These are phyloP conservation scores for Malassezia yamatoensis DNA, from an alignment of 1,284 basidiomycete genomes.

Conservation along the genomic window DNA sequence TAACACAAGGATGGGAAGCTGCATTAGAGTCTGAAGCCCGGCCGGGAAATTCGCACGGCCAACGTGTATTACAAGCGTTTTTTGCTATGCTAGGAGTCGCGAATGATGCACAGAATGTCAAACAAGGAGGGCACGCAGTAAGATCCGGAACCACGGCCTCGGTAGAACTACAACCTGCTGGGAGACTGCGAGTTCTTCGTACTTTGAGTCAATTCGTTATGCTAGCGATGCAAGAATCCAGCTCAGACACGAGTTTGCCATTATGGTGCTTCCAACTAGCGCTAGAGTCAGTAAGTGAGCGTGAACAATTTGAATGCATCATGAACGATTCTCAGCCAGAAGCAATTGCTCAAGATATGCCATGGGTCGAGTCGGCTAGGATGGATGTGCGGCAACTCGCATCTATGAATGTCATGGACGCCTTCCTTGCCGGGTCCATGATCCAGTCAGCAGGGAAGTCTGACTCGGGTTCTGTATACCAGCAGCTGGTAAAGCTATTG, in stretches of 20 bases:
- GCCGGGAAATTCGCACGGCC: slow-evolving; percentile 24
- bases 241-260: slow-evolving; percentile 3
- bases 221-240: neutral
- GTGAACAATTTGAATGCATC: slow-evolving; percentile 27
- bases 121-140: neutral
- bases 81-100: slow-evolving; percentile 37
- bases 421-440: neutral
- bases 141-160: neutral
- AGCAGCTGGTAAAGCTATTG: slow-evolving; percentile 5
- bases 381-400: neutral
- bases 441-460: neutral
- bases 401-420: slow-evolving; percentile 1
- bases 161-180: slow-evolving; percentile 2
- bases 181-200: slow-evolving; percentile 1
- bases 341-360: neutral
- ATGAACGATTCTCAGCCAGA: slow-evolving; percentile 3
- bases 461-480: neutral
- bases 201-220: slow-evolving; percentile 5
- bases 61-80: slow-evolving; percentile 32
- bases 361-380: slow-evolving; percentile 2
- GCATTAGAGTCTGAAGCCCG: slow-evolving; percentile 15
- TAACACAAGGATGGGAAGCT: slow-evolving; percentile 28
- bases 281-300: slow-evolving; percentile 26
- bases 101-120: slow-evolving; percentile 12
- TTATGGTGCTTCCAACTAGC: slow-evolving; percentile 37